Base-by-base conservation (phyloP, 768 basidiomycete genomes). In the Mycena vitilis region DNA sequence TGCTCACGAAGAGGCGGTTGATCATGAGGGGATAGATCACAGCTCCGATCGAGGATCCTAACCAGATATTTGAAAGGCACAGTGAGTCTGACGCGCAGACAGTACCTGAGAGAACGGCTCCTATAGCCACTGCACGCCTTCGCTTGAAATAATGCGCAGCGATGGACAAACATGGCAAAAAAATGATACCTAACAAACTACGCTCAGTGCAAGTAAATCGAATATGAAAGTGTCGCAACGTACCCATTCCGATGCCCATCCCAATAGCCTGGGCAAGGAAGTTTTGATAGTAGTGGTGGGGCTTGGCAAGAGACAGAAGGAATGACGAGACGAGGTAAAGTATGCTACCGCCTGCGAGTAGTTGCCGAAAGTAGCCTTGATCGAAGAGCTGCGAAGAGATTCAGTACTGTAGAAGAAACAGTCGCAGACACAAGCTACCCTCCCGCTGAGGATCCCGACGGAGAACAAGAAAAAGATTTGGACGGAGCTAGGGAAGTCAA, bases 251-350 rank as follows among this genome's bases (percentile, higher is more conserved):
- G 20, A 88, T 74, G 0, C 89, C 89, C 79, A 85, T 84, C 0
- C 85, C 87, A 9, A 89, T 75, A 1, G 86, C 87, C 77, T 90
- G 88, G 0, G 85, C 79, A 2, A 90, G 79, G 69, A 89, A 85
- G 20, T 83, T 79, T 69, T 88, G 86, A 61, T 86, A 87, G 73
- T 83, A 86, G 60, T 84, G 80, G 51, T 83, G 78, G 0, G 85
- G 85, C 65, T 86, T 76, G 0, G 78, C 79, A 5, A 87, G 75
- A 3, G 86, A 87, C 9, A 88, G 73, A 82, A 87, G 84, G 75
- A 87, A 87, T 18, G 82, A 85, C 81, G 83, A 85, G 70, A 85
- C 78, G 4, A 82, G 73, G 69, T 84, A 85, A 11, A 85, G 73
- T 34, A 80, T 47, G 36, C 78, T 81, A 0, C 84, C 85, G 5